Conservation (phyloP, 106 monocot species). For the Acanthochlamys bracteata region DNA sequence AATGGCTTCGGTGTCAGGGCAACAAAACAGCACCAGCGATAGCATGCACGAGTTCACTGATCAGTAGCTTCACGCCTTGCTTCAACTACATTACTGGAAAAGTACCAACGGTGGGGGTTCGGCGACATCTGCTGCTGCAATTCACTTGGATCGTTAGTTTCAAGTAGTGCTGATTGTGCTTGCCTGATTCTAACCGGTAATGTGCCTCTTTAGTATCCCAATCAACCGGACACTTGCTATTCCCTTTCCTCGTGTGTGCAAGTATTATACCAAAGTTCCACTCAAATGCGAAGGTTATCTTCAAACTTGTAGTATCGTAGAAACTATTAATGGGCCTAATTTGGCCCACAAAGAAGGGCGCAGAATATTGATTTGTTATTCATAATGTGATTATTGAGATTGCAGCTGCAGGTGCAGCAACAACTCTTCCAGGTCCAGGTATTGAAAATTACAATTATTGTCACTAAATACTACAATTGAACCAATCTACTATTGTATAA, state of each 20-base stretch:
- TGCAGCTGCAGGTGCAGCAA: constrained; percentile 50
- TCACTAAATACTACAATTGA: no score
- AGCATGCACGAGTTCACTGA: constrained; percentile 47
- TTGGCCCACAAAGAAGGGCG: background rate
- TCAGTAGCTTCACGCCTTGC: constrained; percentile 84
- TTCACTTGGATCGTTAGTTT: constrained; percentile 34
- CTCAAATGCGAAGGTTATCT: constrained; percentile 62
- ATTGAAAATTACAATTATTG: background rate
- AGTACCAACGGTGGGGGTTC: constrained; percentile 66
- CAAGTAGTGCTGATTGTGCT: constrained; percentile 41
- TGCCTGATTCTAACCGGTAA: constrained; percentile 82
- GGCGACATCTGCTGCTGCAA: constrained; percentile 59
- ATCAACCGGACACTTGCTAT: constrained; percentile 59
- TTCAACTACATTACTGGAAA: constrained; percentile 69
- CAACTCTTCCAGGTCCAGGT: constrained; percentile 45
- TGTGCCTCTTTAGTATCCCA: constrained; percentile 63
- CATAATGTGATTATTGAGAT: constrained; percentile 1
- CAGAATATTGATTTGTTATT: background rate
- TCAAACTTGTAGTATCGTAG: background rate
- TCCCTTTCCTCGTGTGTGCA: constrained; percentile 46
- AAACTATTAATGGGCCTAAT: background rate
- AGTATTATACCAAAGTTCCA: constrained; percentile 33
- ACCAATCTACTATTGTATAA: no score
- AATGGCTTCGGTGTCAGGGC: constrained; percentile 10
- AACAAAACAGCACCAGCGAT: constrained; percentile 39